Evolutionary conservation across 129 eudicot genomes (phyloP).

Genomic region (Oenanthe sinensis): DNA sequence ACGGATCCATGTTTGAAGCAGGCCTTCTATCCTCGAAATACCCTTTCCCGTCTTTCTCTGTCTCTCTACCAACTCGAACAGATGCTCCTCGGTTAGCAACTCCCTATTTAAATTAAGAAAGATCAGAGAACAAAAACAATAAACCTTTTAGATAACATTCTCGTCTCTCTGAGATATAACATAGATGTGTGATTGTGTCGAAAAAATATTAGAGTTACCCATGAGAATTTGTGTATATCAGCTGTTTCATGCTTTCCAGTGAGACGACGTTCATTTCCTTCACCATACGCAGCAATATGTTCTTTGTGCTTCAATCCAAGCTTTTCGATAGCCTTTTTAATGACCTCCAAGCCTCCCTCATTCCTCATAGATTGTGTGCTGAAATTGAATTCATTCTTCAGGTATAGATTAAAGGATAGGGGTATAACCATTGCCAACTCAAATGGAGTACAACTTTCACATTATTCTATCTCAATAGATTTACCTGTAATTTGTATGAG

Average conservation of each 20-base stretch:
- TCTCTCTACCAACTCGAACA: conserved; percentile 69
- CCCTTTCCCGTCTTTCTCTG: conserved; percentile 73
- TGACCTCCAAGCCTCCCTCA: conserved; percentile 62
- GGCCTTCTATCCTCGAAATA: conserved; percentile 85
- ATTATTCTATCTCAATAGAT: neutral
- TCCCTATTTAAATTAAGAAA: conserved; percentile 29
- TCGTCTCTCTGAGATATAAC: neutral
- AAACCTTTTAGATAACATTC: neutral
- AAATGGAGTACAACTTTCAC: neutral
- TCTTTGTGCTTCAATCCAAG: conserved; percentile 59
- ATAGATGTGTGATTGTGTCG: neutral
- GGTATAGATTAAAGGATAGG: neutral
- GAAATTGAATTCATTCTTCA: neutral
- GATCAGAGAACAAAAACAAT: neutral
- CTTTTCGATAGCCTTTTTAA: conserved; percentile 72
- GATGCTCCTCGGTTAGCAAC: conserved; percentile 88
- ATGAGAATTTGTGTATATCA: conserved; percentile 52
- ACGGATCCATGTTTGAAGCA: conserved; percentile 87
- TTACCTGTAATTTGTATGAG: conserved; percentile 81
- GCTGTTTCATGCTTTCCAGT: conserved; percentile 85
- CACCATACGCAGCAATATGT: conserved; percentile 79
- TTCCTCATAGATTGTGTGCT: conserved; percentile 73
- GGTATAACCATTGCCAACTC: neutral
- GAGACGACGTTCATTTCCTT: conserved; percentile 83
- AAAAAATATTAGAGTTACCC: conserved; percentile 35